phyloP scores from a whole-genome alignment of 176 grass and related monocot species.

The Canna indica region DNA sequence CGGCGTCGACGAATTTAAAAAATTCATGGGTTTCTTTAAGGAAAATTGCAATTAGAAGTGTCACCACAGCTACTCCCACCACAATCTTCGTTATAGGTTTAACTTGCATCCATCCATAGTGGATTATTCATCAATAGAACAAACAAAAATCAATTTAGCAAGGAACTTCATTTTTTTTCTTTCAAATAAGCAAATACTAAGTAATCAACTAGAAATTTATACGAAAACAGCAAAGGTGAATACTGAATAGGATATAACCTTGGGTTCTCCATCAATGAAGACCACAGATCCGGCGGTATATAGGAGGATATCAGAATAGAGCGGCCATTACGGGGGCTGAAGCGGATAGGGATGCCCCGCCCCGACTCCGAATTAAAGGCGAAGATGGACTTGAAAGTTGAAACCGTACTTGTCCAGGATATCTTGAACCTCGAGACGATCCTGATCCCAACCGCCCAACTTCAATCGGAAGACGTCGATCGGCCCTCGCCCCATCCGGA shows the following conservation, averaged over 20 bases:
- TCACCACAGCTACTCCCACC: constrained; percentile 37
- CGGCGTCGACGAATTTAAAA: constrained; percentile 25
- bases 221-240: neutral
- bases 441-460: constrained; percentile 71
- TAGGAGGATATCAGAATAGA: constrained; percentile 66
- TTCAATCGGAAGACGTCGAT: constrained; percentile 51
- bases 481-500: constrained; percentile 51
- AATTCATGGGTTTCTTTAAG: constrained; percentile 60
- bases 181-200: too few relatives aligned
- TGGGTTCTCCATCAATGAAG: constrained; percentile 83
- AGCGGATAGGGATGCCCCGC: constrained; percentile 67
- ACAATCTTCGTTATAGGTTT: constrained; percentile 81
- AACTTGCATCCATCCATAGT: neutral
- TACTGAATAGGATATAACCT: constrained; percentile 26
- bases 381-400: constrained; percentile 75
- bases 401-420: constrained; percentile 75
- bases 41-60: constrained; percentile 36
- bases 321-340: constrained; percentile 62
- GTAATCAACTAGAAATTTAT: too few relatives aligned
- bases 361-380: constrained; percentile 49
- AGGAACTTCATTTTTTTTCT: neutral
- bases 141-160: neutral
- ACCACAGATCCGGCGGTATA: constrained; percentile 53
- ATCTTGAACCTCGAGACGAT: constrained; percentile 86
- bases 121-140: neutral